Evolutionary conservation across 257 asterid genomes (phyloP), one percentile per base, ranked within the genome.

Genomic region (Cruciata laevipes): DNA sequence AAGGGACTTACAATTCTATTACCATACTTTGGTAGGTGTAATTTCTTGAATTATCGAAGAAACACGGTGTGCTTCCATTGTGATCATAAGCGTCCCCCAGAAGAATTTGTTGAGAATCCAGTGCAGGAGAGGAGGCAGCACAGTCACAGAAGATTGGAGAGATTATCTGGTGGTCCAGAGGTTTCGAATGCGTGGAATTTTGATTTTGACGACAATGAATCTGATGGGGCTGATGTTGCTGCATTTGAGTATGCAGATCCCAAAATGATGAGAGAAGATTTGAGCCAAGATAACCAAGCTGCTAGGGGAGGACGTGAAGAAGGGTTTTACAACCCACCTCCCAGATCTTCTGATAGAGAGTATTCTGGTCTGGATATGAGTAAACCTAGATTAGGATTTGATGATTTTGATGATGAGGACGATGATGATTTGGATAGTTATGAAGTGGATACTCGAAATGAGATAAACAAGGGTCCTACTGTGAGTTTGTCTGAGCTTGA

Each of bases 191-290:
- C 97, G 31, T 93, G 99, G 97, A 93, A 93, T 76, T 93, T 93
- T 66, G 95, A 93, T 77, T 93, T 93, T 76, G 99, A 93, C 62
- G 99, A 93, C 70, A 83, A 93, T 73, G 99, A 90, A 75, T 93
- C 99, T 16, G 99, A 90, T 78, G 99, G 99, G 44, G 97, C 99
- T 31, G 99, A 90, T 72, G 87, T 93, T 72, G 96, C 97, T 75
- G 79, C 96, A 51, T 93, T 93, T 56, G 99, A 93, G 83, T 67
- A 79, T 83, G 99, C 96, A 69, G 99, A 93, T 86, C 83, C 97
- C 67, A 78, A 25, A 69, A 88, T 73, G 78, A 62, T 68, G 67
- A 80, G 76, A 47, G 81, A 73, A 47, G 91, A 74, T 74, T 84
- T 82, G 63, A 80, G 84, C 66, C 75, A 53, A 16, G 78, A 72